Evolutionary conservation across 768 basidiomycete species (phyloP).

Genomic region (Suillus decipiens): DNA sequence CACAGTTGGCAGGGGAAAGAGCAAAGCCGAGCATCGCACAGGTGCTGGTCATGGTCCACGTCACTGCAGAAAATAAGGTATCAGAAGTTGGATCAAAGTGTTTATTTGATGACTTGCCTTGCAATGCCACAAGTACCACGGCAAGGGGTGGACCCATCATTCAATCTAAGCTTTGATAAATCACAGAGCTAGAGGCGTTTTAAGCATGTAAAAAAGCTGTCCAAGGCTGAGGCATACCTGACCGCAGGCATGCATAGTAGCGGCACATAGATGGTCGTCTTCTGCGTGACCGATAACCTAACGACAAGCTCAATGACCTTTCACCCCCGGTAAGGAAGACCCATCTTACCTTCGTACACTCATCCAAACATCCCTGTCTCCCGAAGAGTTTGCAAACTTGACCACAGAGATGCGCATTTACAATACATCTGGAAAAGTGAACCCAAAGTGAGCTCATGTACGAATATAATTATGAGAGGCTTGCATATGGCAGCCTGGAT

Average conservation of each 20-base stretch:
- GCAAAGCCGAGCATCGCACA: conserved; percentile 53
- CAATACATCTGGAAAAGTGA: conserved; percentile 44
- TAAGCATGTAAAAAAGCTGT: background rate
- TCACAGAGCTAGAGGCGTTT: conserved; percentile 40
- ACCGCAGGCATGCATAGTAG: conserved; percentile 55
- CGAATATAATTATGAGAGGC: conserved; percentile 14
- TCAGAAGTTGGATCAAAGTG: background rate
- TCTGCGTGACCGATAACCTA: conserved; percentile 51
- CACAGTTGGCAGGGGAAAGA: conserved; percentile 57
- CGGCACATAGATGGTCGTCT: conserved; percentile 54
- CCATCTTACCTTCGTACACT: conserved; percentile 51
- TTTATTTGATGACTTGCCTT: conserved; percentile 31
- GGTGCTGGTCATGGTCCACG: conserved; percentile 45
- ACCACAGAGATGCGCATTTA: conserved; percentile 56
- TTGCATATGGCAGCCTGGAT: conserved; percentile 53
- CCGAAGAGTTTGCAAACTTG: conserved; percentile 46
- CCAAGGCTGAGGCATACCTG: conserved; percentile 33
- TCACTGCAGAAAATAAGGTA: conserved; percentile 36
- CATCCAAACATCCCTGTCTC: conserved; percentile 50
- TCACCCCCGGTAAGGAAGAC: background rate
- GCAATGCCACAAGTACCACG: conserved; percentile 43
- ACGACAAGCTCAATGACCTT: background rate
- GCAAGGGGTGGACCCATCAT: conserved; percentile 39
- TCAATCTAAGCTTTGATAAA: conserved; percentile 31
- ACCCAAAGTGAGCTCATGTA: background rate